Evolutionary conservation across 306 rosid species (phyloP).

Genomic region (Cucurbita maxima): DNA sequence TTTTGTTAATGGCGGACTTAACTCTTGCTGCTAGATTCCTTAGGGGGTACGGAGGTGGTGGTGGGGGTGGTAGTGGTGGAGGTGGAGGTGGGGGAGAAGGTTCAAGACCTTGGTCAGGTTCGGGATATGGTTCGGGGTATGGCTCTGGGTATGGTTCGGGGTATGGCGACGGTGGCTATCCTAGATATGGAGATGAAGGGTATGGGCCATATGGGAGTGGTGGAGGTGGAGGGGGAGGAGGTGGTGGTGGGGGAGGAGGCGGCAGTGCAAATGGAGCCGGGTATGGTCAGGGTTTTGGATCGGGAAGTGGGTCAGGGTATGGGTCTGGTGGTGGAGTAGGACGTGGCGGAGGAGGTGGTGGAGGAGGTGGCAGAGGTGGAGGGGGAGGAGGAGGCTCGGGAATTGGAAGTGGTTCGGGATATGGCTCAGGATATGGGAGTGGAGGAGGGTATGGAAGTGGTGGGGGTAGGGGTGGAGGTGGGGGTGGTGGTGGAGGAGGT

Average conservation of each 20-base stretch:
- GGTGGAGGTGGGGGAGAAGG: conserved; percentile 31
- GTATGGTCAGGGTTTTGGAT: conserved; percentile 35
- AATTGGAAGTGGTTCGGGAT: conserved; percentile 5
- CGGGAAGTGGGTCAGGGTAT: conserved; percentile 26
- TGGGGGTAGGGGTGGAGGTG: background rate
- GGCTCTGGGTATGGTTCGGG: conserved; percentile 1
- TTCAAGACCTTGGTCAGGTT: conserved; percentile 35
- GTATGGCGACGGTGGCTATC: background rate
- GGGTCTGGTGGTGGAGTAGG: conserved; percentile 3
- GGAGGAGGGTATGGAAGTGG: background rate
- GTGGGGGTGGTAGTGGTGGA: conserved; percentile 24
- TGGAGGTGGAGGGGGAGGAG: conserved; percentile 18
- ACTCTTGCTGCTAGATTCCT: conserved; percentile 38
- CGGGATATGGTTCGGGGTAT: conserved; percentile 39
- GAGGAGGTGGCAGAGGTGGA: conserved; percentile 7
- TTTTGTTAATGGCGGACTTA: conserved; percentile 41
- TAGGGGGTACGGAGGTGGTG: background rate
- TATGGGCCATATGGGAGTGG: conserved; percentile 26
- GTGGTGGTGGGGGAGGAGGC: conserved; percentile 29
- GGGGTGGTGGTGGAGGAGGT: background rate
- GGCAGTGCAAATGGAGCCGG: conserved; percentile 32
- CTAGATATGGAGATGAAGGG: conserved; percentile 11
- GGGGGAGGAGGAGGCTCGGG: conserved; percentile 4
- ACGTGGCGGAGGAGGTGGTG: conserved; percentile 5
- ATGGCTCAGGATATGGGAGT: conserved; percentile 21